Conservation (phyloP, 768 basidiomycete species). For the Gelatoporia subvermispora region DNA sequence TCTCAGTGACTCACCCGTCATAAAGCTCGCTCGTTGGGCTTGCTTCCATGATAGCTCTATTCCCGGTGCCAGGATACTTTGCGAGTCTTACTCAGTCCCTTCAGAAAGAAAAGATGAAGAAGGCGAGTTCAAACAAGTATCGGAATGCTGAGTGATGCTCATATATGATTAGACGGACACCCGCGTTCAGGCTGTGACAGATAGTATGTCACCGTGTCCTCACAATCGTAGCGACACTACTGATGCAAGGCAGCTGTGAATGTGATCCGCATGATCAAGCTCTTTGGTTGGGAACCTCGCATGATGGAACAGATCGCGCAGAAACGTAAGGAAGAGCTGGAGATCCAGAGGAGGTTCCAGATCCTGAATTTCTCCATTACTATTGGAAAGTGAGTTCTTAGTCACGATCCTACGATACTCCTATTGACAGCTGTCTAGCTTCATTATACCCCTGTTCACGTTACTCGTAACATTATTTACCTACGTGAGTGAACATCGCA, state of each 20-base stretch:
- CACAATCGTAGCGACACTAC: not conserved
- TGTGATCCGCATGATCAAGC: slow-evolving; percentile 45
- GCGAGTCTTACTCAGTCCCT: slow-evolving; percentile 30
- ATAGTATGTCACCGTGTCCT: slow-evolving; percentile 21
- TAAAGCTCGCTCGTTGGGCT: slow-evolving; percentile 35
- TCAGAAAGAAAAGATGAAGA: slow-evolving; percentile 38
- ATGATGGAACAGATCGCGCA: slow-evolving; percentile 47
- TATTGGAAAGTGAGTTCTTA: slow-evolving; percentile 32
- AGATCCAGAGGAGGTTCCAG: slow-evolving; percentile 47
- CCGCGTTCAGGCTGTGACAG: slow-evolving; percentile 41
- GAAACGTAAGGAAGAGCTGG: slow-evolving; percentile 59
- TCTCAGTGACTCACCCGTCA: not conserved
- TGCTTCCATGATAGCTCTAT: slow-evolving; percentile 32
- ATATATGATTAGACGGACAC: slow-evolving; percentile 35
- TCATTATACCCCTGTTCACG: slow-evolving; percentile 53
- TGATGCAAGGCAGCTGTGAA: slow-evolving; percentile 23
- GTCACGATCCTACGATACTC: not conserved
- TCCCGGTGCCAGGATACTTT: slow-evolving; percentile 41
- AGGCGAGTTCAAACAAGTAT: slow-evolving; percentile 5
- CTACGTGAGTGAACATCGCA: slow-evolving; percentile 37
- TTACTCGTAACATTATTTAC: slow-evolving; percentile 63
- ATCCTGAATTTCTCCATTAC: slow-evolving; percentile 44
- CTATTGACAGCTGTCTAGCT: slow-evolving; percentile 30
- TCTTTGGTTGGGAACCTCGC: slow-evolving; percentile 40
- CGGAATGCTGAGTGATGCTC: not conserved